Conservation (phyloP, 495 filamentous ascomycete genomes). For the Patellaria atrata region DNA sequence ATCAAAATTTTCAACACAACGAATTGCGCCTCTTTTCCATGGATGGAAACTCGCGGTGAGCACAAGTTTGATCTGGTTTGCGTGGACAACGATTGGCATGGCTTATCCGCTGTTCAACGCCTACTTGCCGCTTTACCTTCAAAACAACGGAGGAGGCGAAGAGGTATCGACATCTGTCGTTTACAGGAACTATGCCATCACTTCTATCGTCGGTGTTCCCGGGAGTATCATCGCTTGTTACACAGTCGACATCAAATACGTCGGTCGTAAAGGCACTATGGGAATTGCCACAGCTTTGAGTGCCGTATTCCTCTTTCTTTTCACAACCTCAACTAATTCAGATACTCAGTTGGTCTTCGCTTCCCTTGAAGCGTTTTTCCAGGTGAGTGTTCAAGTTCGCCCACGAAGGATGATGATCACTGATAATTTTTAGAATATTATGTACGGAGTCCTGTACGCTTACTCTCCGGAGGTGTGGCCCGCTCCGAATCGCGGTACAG, state of each 20-base stretch:
- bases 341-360: slow-evolving; percentile 37
- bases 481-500: slow-evolving; percentile 42
- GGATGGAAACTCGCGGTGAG: slow-evolving; percentile 13
- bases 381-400: slow-evolving; percentile 19
- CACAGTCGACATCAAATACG: slow-evolving; percentile 42
- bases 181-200: slow-evolving; percentile 49
- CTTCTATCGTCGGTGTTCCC: slow-evolving; percentile 41
- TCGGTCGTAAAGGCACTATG: slow-evolving; percentile 48
- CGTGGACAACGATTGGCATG: slow-evolving; percentile 20
- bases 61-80: slow-evolving; percentile 17
- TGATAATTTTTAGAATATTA: slow-evolving; percentile 32
- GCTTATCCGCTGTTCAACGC: slow-evolving; percentile 21
- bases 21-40: slow-evolving; percentile 16
- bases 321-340: slow-evolving; percentile 37
- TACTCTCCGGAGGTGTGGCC: slow-evolving; percentile 48
- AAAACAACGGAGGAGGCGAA: slow-evolving; percentile 26
- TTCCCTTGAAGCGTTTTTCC: slow-evolving; percentile 43
- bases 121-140: slow-evolving; percentile 39
- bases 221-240: slow-evolving; percentile 41
- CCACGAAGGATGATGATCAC: not conserved
- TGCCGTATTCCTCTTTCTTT: slow-evolving; percentile 43
- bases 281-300: slow-evolving; percentile 38
- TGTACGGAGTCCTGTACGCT: slow-evolving; percentile 47
- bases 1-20: slow-evolving; percentile 16
- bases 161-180: slow-evolving; percentile 32